phyloP scores from a whole-genome alignment of 2,329 filamentous ascomycete species.

The Trichophaea hybrida region DNA sequence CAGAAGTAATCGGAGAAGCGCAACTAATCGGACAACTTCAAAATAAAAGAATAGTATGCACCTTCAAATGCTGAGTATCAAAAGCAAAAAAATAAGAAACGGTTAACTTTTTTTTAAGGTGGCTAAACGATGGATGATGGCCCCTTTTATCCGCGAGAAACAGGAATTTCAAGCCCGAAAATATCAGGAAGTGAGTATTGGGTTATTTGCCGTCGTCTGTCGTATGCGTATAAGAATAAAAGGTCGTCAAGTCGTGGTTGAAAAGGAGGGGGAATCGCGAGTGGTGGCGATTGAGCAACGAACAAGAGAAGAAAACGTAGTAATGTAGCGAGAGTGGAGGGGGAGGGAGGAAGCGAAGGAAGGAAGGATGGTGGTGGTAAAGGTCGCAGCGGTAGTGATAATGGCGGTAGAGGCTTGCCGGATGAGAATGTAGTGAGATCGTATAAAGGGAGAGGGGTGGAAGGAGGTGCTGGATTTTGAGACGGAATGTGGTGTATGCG shows the following conservation, averaged over 20 bases:
- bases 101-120: neutral
- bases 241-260: neutral
- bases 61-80: neutral
- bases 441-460: neutral
- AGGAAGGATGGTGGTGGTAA: neutral
- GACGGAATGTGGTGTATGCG: neutral
- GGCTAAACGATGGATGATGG: neutral
- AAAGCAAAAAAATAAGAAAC: neutral
- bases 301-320: neutral
- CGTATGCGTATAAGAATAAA: neutral
- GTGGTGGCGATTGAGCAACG: neutral
- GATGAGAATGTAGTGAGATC: neutral
- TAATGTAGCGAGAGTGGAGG: neutral
- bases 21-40: neutral
- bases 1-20: neutral
- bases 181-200: neutral
- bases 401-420: neutral
- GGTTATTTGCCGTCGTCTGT: neutral
- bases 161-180: neutral
- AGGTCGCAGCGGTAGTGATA: neutral
- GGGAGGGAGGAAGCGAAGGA: neutral
- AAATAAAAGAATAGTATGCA: neutral
- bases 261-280: neutral
- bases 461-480: neutral
- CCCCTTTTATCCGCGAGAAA: neutral